phyloP scores from a whole-genome alignment of 495 filamentous ascomycete genomes.

The Parathielavia appendiculata region DNA sequence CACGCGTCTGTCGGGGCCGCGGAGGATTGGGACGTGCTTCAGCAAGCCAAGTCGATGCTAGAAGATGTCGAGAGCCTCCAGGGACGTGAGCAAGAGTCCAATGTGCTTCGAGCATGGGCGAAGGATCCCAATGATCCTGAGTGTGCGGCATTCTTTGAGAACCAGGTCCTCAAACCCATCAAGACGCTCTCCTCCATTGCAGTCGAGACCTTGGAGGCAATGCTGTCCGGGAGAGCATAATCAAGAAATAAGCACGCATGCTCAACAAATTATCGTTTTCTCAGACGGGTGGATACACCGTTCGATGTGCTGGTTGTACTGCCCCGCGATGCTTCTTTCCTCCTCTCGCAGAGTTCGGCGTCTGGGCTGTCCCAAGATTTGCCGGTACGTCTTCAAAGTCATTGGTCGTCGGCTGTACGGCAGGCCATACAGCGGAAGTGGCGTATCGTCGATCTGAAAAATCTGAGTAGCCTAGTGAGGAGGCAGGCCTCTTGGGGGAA shows the following conservation, averaged over 20 bases:
- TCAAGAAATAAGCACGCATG: not conserved
- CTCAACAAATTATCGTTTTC: not conserved
- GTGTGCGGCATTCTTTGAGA: slow-evolving; percentile 34
- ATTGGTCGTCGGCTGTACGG: not conserved
- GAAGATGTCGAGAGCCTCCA: slow-evolving; percentile 34
- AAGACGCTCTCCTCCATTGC: slow-evolving; percentile 34
- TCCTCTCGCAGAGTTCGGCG: not conserved
- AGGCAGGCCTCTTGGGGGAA: slow-evolving; percentile 12
- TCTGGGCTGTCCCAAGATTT: not conserved
- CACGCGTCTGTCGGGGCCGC: slow-evolving; percentile 30
- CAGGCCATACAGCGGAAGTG: slow-evolving; percentile 3
- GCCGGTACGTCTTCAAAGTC: not conserved
- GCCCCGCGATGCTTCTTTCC: not conserved
- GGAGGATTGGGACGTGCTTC: slow-evolving; percentile 33
- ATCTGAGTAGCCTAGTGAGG: slow-evolving; percentile 12
- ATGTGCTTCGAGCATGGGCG: slow-evolving; percentile 34
- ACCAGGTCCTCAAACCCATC: slow-evolving; percentile 34
- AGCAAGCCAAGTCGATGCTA: slow-evolving; percentile 35
- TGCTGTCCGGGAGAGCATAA: slow-evolving; percentile 22
- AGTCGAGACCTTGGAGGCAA: slow-evolving; percentile 32
- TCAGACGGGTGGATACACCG: not conserved
- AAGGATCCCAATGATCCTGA: slow-evolving; percentile 30
- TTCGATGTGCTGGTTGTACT: not conserved
- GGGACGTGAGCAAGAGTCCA: slow-evolving; percentile 34
- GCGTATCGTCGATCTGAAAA: slow-evolving; percentile 4